Base-by-base conservation (phyloP, 257 asterid genomes). In the Solanum pimpinellifolium region DNA sequence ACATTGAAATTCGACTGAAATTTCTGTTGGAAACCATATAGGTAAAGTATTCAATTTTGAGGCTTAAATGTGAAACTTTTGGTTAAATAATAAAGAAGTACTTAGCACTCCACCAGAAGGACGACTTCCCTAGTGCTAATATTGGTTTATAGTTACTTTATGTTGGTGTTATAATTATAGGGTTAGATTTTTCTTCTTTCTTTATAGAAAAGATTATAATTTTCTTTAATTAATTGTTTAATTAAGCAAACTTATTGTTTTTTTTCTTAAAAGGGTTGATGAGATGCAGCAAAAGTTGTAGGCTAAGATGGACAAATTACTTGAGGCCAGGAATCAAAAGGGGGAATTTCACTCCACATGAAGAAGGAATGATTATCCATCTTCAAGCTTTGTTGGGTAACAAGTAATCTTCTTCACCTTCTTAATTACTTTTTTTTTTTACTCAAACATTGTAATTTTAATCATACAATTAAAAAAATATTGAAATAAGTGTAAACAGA, bases 271-370 rank as follows among this genome's bases (percentile, higher is more conserved):
- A 60, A 96, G 99, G 99, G 0, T 89, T 95, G 93, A 47, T 94
- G 95, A 94, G 99, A 88, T 96, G 99, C 93, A 96, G 99, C 95
- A 96, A 96, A 93, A 96, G 99, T 87, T 96, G 99, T 90, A 92
- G 98, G 87, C 94, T 96, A 13, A 91, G 99, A 81, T 96, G 99
- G 99, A 96, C 99, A 29, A 96, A 96, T 89, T 96, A 96, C 88
- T 88, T 96, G 62, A 92, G 98, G 84, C 99, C 99, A 14, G 99
- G 99, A 87, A 96, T 96, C 93, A 96, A 96, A 88, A 95, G 98
- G 87, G 99, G 99, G 1, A 96, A 95, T 90, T 96, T 96, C 89
- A 96, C 99, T 46, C 92, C 98, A 66, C 98, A 96, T 90, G 99
- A 96, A 90, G 98, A 96, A 91, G 99, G 98, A 90, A 95, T 95